Conservation (phyloP, 306 rosid genomes). For the Neltuma alba region DNA sequence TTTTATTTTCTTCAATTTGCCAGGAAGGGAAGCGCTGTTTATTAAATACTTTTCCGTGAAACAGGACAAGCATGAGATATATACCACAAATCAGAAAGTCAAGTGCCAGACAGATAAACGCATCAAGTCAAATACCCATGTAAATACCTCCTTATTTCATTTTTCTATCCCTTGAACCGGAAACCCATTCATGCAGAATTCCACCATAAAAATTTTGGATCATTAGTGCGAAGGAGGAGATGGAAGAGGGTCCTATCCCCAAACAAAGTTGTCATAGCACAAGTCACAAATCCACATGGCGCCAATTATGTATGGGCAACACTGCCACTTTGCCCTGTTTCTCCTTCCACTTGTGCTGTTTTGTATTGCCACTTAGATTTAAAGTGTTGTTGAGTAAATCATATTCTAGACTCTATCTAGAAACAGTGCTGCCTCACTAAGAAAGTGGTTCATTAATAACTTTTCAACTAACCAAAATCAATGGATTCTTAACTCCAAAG, state of each 20-base stretch:
- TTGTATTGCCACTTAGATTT: constrained; percentile 36
- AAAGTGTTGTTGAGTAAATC: constrained; percentile 35
- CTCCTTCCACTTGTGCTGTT: constrained; percentile 35
- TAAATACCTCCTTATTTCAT: not conserved
- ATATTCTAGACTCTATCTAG: constrained; percentile 34
- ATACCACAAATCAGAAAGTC: not conserved
- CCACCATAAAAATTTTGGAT: not conserved
- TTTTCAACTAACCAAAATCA: constrained; percentile 32
- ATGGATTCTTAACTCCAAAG: not conserved
- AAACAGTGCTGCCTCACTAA: constrained; percentile 35
- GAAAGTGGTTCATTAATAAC: constrained; percentile 33
- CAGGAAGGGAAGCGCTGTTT: not conserved
- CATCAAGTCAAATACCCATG: not conserved
- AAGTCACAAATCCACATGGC: constrained; percentile 43
- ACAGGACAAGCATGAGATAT: not conserved
- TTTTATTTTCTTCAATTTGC: not conserved
- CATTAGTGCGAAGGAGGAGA: not conserved
- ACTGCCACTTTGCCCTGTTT: constrained; percentile 32
- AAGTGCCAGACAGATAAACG: not conserved
- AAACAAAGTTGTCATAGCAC: constrained; percentile 25
- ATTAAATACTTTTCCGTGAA: not conserved
- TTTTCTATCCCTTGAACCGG: not conserved
- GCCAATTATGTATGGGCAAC: constrained; percentile 42
- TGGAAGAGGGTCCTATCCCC: constrained; percentile 35
- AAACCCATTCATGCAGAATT: not conserved